Evolutionary conservation across 148 eudicot species (phyloP).

Genomic region (Camellia granthamiana): DNA sequence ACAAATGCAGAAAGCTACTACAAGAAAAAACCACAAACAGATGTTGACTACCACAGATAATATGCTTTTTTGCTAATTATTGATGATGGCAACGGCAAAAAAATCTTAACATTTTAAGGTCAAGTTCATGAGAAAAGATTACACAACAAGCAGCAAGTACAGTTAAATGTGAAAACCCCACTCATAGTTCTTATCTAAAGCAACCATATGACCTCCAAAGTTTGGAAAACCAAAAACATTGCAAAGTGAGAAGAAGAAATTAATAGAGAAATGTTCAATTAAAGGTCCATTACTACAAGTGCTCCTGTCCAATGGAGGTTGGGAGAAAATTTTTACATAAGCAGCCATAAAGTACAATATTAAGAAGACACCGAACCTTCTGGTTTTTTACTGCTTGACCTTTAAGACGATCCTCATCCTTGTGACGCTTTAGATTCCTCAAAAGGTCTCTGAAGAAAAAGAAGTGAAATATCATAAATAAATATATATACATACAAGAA

Average conservation of each 20-base stretch:
- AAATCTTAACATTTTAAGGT: not conserved
- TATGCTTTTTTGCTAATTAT: not conserved
- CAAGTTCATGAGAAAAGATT: not conserved
- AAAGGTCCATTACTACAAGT: not conserved
- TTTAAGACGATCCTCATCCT: slow-evolving; percentile 80
- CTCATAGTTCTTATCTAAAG: not conserved
- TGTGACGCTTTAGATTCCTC: slow-evolving; percentile 60
- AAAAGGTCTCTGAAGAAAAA: slow-evolving; percentile 47
- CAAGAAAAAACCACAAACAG: not conserved
- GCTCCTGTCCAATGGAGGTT: not conserved
- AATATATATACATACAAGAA: not conserved
- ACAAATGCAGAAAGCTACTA: not conserved
- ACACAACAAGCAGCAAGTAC: not conserved
- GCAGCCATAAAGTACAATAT: not conserved
- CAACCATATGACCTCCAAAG: not conserved
- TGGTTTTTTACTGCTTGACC: slow-evolving; percentile 92
- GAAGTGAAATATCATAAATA: not conserved
- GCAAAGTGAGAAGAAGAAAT: not conserved
- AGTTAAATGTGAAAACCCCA: not conserved
- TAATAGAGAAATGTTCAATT: not conserved
- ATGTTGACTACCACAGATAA: not conserved
- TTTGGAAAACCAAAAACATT: not conserved
- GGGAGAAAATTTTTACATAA: not conserved
- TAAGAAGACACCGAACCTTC: slow-evolving; percentile 46
- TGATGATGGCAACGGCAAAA: not conserved